phyloP scores from a whole-genome alignment of 768 basidiomycete species.

The Erythrobasidium yunnanense region DNA sequence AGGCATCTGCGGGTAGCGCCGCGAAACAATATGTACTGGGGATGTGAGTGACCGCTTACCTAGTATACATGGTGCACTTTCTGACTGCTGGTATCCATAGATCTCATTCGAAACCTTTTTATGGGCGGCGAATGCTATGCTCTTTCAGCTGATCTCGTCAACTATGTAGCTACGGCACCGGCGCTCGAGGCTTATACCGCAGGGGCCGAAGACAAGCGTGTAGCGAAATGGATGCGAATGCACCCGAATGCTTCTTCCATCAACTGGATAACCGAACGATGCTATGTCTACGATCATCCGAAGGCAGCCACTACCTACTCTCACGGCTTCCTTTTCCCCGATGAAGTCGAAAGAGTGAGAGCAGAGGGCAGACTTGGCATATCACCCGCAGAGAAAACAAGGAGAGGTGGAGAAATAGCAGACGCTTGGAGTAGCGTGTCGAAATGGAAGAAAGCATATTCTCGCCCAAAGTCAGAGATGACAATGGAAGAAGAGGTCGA shows the following conservation, averaged over 20 bases:
- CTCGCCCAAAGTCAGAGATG: conserved; percentile 57
- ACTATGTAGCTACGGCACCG: conserved; percentile 71
- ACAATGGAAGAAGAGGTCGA: conserved; percentile 65
- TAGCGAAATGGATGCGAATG: conserved; percentile 77
- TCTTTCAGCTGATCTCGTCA: conserved; percentile 73
- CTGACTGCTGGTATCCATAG: conserved; percentile 18
- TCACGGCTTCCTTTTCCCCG: conserved; percentile 90
- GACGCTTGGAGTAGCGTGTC: conserved; percentile 72
- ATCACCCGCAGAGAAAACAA: conserved; percentile 37
- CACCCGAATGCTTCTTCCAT: conserved; percentile 65
- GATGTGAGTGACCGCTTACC: conserved; percentile 35
- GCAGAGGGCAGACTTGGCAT: conserved; percentile 42
- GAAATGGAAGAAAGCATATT: conserved; percentile 67
- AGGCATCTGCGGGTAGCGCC: conserved; percentile 71
- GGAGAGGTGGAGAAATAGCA: conserved; percentile 40
- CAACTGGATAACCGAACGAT: conserved; percentile 81
- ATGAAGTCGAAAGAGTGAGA: conserved; percentile 63
- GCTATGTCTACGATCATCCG: conserved; percentile 98
- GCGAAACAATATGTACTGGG: conserved; percentile 46
- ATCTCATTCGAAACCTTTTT: conserved; percentile 75
- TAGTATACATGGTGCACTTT: neutral
- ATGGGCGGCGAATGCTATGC: conserved; percentile 94
- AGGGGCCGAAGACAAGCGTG: conserved; percentile 88
- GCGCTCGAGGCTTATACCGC: conserved; percentile 55
- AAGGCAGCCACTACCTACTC: conserved; percentile 85